Percentiles rank a stretch among this genome's conserved stretches.
These are phyloP conservation scores for Komagataella kurtzmanii DNA, from an alignment of 805 yeast species.

Conservation along the genomic window DNA sequence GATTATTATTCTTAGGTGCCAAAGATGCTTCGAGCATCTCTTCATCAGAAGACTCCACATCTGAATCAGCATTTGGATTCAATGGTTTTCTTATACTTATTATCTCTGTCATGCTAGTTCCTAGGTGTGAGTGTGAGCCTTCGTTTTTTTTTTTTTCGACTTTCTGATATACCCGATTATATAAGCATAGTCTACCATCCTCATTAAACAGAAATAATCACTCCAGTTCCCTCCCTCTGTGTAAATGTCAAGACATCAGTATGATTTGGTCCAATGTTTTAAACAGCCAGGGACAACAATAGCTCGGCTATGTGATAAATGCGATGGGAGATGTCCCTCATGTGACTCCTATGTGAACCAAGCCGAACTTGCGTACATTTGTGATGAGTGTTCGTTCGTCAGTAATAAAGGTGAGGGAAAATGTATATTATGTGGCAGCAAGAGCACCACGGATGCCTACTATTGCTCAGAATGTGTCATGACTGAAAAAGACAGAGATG, in stretches of 20 bases:
- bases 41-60: background rate
- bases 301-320: slow-evolving; percentile 68
- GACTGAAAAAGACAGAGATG: slow-evolving; percentile 74
- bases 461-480: slow-evolving; percentile 81
- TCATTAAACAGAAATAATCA: background rate
- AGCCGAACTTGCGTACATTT: slow-evolving; percentile 48
- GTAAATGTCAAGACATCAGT: slow-evolving; percentile 78
- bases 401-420: slow-evolving; percentile 21
- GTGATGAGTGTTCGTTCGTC: slow-evolving; percentile 81
- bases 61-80: background rate
- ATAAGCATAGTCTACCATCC: background rate
- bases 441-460: slow-evolving; percentile 56
- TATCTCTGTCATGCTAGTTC: background rate
- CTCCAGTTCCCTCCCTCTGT: background rate
- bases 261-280: slow-evolving; percentile 72
- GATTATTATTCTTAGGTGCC: background rate
- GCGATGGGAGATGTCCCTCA: slow-evolving; percentile 86
- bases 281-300: slow-evolving; percentile 67
- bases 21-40: background rate
- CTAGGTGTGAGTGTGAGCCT: background rate
- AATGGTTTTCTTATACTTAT: background rate
- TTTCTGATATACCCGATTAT: background rate
- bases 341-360: slow-evolving; percentile 83
- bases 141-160: background rate
- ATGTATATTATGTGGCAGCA: slow-evolving; percentile 67